Evolutionary conservation across 2,329 filamentous ascomycete species (phyloP).

Genomic region (Podosphaera fusca): DNA sequence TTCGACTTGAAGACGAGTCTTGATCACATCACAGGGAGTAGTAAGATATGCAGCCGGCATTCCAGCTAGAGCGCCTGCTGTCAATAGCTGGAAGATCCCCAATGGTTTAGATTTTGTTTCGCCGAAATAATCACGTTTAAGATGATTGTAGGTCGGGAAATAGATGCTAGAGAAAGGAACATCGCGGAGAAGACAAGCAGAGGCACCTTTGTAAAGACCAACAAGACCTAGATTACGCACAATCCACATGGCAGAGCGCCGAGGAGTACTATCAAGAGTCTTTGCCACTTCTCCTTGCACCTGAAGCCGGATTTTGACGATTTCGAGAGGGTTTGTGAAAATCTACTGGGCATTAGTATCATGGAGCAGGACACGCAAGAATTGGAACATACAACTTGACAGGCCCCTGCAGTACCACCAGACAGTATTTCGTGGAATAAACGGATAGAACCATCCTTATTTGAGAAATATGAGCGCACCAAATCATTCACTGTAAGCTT

Average conservation of each 20-base stretch:
- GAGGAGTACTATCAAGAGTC: constrained; percentile 56
- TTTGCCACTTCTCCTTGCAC: constrained; percentile 93
- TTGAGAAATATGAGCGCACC: constrained; percentile 52
- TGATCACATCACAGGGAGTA: constrained; percentile 96
- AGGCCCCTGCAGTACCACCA: constrained; percentile 73
- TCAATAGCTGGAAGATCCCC: constrained; percentile 72
- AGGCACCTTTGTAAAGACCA: constrained; percentile 90
- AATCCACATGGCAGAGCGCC: constrained; percentile 93
- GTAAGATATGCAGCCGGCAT: constrained; percentile 89
- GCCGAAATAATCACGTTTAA: constrained; percentile 87
- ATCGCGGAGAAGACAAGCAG: constrained; percentile 81
- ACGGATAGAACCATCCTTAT: constrained; percentile 51
- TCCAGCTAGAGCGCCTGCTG: constrained; percentile 79
- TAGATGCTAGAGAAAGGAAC: constrained; percentile 98
- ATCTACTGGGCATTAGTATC: constrained; percentile 28
- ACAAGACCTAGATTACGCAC: constrained; percentile 82
- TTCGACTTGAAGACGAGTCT: constrained; percentile 92
- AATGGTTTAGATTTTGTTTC: constrained; percentile 73
- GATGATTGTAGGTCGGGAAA: constrained; percentile 86
- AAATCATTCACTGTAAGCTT: constrained; percentile 97
- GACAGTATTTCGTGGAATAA: constrained; percentile 55
- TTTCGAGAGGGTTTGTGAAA: constrained; percentile 94
- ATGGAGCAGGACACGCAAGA: background rate
- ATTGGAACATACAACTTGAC: constrained; percentile 62
- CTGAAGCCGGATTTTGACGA: constrained; percentile 96